A percentile compares a stretch with the other conserved stretches of the same genome.
Evolutionary conservation across 163 green algal species (phyloP).

Genomic region (Volvox carteri): DNA sequence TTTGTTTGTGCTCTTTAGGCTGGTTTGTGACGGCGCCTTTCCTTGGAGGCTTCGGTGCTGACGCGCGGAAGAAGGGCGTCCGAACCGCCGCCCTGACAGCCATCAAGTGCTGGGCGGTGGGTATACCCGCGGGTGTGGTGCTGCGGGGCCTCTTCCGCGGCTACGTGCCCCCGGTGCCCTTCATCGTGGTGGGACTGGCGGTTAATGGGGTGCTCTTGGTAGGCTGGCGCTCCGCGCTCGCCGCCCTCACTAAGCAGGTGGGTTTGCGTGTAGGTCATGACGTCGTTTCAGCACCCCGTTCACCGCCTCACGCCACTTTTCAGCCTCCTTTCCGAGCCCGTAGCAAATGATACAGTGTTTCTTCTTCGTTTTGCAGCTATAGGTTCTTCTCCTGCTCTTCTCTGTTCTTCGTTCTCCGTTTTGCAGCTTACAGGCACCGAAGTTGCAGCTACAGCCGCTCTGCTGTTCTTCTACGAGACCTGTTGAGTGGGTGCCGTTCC

Average conservation of each 20-base stretch:
- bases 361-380: no score
- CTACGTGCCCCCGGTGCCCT: slow-evolving; percentile 84
- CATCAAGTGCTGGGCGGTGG: slow-evolving; percentile 78
- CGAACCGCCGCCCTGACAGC: slow-evolving; percentile 69
- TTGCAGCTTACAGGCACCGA: no score
- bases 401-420: no score
- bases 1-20: slow-evolving; percentile 58
- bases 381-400: no score
- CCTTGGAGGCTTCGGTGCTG: slow-evolving; percentile 72
- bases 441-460: no score
- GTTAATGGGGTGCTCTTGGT: slow-evolving; percentile 85
- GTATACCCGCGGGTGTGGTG: slow-evolving; percentile 78
- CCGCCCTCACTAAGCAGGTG: slow-evolving; percentile 71
- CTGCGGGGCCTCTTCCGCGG: slow-evolving; percentile 75
- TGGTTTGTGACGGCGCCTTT: slow-evolving; percentile 75
- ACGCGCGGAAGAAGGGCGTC: slow-evolving; percentile 54
- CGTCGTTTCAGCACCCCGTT: not conserved
- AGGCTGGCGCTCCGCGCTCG: slow-evolving; percentile 84
- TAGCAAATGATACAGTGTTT: no score
- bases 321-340: no score
- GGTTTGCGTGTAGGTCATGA: slow-evolving; percentile 60
- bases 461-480: no score
- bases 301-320: no score
- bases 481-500: no score
- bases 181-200: slow-evolving; percentile 84